Evolutionary conservation across 306 rosid species (phyloP), one percentile per base, ranked within the genome.

Genomic region (Boehmeria nivea): DNA sequence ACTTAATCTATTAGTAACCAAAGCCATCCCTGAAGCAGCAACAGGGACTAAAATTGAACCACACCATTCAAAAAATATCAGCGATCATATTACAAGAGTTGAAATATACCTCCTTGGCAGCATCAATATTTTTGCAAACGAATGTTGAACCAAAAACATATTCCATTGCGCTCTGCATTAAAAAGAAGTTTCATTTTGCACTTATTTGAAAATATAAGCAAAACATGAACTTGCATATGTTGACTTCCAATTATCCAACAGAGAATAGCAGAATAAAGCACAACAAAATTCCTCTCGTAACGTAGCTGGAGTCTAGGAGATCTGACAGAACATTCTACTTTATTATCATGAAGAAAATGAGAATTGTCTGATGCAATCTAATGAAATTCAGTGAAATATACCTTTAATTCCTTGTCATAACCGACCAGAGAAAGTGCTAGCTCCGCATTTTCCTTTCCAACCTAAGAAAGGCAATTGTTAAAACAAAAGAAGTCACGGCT

Each of bases 61-160:
- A 46, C 57, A 54, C 51, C 14, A 40, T 40, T n/a, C n/a, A n/a
- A n/a, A n/a, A n/a, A n/a, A n/a, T n/a, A n/a, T n/a, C n/a, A 11
- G 17, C 45, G 45, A 40, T 40, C 17, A 12, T 11, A 40, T 11
- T 40, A 12, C 15, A 10, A 14, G 45, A 40, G 45, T 14, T 40
- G 5, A 40, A 23, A 27, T 61, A 51, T 87, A 91, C 98, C 95
- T 91, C 87, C 83, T 87, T 87, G 28, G 98, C 98, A 66, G 93
- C 93, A 66, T 80, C 80, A 47, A 31, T 64, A 18, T 67, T 84
- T 76, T 84, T 91, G 93, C 98, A 91, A 54, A 91, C 84, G 64
- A 91, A 84, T 57, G 98, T 87, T 63, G 98, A 87, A 58, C 98
- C 98, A 61, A 91, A 91, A 47, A 91, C 81, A 45, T 66, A 91